These are phyloP conservation scores for Plectosphaerella sp. DNA, from an alignment of 2,329 filamentous ascomycete species.

Conservation along the genomic window DNA sequence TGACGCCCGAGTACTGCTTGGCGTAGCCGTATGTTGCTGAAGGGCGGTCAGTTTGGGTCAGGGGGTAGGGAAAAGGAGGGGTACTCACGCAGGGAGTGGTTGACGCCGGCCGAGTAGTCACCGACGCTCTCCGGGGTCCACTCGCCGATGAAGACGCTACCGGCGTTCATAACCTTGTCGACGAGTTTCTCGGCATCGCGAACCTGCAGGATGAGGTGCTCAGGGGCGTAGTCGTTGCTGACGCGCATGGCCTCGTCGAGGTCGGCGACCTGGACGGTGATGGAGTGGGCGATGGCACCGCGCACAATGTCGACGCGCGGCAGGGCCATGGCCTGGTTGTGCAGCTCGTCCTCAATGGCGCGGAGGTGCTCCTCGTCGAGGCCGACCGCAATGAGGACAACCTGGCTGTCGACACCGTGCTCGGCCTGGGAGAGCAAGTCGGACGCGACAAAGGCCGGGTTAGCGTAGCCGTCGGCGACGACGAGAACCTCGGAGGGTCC, in stretches of 20 bases:
- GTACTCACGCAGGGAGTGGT: conserved; percentile 89
- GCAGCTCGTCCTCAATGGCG: conserved; percentile 88
- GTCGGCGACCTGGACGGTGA: conserved; percentile 73
- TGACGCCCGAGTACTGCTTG: conserved; percentile 97
- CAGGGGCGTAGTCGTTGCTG: conserved; percentile 93
- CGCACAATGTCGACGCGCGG: conserved; percentile 91
- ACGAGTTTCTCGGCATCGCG: conserved; percentile 70
- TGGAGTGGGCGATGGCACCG: conserved; percentile 84
- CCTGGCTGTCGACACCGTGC: conserved; percentile 94
- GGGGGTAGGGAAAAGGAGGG: background rate
- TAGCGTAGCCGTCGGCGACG: conserved; percentile 80
- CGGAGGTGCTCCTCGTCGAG: conserved; percentile 67
- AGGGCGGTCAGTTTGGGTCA: conserved; percentile 3
- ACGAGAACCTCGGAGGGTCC: conserved; percentile 97
- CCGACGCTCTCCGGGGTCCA: conserved; percentile 98
- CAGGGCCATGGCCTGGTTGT: conserved; percentile 79
- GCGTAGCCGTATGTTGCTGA: conserved; percentile 94
- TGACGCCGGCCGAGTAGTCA: conserved; percentile 96
- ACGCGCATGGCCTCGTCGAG: conserved; percentile 71
- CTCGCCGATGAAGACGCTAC: conserved; percentile 89
- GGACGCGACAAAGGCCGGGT: conserved; percentile 91
- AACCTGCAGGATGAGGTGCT: conserved; percentile 92
- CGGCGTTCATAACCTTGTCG: conserved; percentile 82
- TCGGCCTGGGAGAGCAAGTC: conserved; percentile 94
- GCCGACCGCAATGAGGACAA: conserved; percentile 82